Base-by-base conservation (phyloP, 2,329 filamentous ascomycete genomes). In the Xylaria sp. region DNA sequence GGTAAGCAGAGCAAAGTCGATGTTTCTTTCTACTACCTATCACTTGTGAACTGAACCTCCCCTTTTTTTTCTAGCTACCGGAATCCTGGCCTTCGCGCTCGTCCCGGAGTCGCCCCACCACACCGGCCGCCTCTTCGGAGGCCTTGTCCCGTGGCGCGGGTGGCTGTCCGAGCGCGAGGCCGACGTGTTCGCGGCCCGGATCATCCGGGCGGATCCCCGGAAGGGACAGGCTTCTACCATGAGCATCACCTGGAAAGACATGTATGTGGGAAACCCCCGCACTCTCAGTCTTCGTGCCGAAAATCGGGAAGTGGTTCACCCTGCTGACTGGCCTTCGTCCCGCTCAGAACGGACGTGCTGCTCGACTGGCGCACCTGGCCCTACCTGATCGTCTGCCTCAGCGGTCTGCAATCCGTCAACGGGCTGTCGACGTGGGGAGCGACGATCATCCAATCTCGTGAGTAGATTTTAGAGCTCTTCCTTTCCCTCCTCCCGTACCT, bases 81-180 rank as follows among this genome's bases (percentile, higher is more conserved):
- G 60, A n/a, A 44, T 63, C 13, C 17, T 63, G 19, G 58, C 58
- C 24, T 63, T 63, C 26, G 55, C 52, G 2, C 44, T 61, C 39
- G 52, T 63, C 18, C 60, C 60, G 11, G 56, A 61, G 43, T 61
- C 58, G 13, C 60, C 60, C 16, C 58, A 63, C 26, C 43, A 59
- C 26, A 63, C 58, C 2, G 42, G 46, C n/a, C 56, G 56, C 16
- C 50, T 63, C 17, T 51, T 58, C n/a, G 60, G 58, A 16, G 58
- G 60, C 3, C 43, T 63, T 4, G 54, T 57, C 34, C 53, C 46
- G 40, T 53, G 48, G 52, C 49, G 44, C 4, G 58, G 60, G 16
- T 63, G 58, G 60, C 51, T 63, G 5, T 59, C 60, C 2, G 56
- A 61, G 29, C 60, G 60, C 19, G 58, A 61, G 22, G 60, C 58